Percentiles rank a stretch among this genome's conserved stretches.
phyloP scores from a whole-genome alignment of 163 green algal species.

The Scenedesmus sp. region DNA sequence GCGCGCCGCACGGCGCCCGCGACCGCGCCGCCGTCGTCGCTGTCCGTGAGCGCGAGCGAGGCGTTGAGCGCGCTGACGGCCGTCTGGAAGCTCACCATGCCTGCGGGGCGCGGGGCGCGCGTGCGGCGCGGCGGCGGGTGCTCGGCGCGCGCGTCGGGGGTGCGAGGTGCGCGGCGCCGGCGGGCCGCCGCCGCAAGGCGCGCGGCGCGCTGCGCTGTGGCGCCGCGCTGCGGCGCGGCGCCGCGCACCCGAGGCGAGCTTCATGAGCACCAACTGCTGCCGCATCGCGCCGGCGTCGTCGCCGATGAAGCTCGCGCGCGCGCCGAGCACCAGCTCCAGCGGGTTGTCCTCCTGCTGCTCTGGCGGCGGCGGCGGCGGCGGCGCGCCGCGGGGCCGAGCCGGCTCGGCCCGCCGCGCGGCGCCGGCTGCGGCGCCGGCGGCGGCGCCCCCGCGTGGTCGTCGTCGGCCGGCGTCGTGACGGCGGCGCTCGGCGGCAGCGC shows the following conservation, averaged over 20 bases:
- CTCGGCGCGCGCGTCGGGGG: too few species aligned
- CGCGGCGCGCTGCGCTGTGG: too few species aligned
- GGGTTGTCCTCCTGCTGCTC: constrained; percentile 17
- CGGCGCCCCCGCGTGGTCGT: not conserved
- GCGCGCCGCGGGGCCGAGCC: not conserved
- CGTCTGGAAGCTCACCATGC: too few species aligned
- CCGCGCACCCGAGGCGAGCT: constrained; percentile 3
- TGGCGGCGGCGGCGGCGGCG: constrained; percentile 29
- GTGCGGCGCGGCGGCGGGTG: too few species aligned
- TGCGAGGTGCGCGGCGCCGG: too few species aligned
- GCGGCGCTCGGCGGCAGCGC: not conserved
- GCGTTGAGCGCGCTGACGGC: too few species aligned
- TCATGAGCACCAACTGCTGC: constrained; percentile 33
- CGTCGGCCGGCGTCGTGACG: constrained; percentile 15
- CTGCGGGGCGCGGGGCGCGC: too few species aligned
- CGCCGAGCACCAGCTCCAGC: constrained; percentile 17
- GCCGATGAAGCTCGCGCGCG: constrained; percentile 7
- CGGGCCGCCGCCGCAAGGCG: not conserved
- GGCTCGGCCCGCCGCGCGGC: not conserved
- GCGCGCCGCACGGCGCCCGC: too few species aligned
- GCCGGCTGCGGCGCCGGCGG: not conserved
- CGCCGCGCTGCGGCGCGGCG: not conserved
- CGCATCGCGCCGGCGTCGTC: constrained; percentile 13
- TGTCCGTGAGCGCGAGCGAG: too few species aligned
- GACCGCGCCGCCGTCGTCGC: too few species aligned